These are phyloP conservation scores for Hortaea sp. DNA, from an alignment of 2,329 filamentous ascomycete species.

Conservation along the genomic window DNA sequence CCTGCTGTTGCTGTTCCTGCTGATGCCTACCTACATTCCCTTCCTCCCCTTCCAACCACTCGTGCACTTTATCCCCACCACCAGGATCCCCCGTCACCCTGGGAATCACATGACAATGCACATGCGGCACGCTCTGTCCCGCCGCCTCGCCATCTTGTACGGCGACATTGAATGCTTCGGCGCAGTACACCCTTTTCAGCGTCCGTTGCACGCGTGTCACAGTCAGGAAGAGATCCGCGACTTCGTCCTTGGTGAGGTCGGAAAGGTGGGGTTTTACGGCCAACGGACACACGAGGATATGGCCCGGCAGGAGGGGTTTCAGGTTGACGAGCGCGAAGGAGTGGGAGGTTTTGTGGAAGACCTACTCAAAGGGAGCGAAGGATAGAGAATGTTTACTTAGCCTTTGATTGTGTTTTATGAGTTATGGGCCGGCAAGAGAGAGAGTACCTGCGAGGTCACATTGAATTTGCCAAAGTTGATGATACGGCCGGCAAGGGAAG, in stretches of 20 bases:
- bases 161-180: conserved; percentile 79
- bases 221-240: conserved; percentile 77
- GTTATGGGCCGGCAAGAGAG: conserved; percentile 3
- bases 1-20: conserved; percentile 12
- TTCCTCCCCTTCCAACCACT: conserved; percentile 70
- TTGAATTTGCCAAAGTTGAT: conserved; percentile 36
- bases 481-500: conserved; percentile 29
- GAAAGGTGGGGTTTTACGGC: conserved; percentile 57
- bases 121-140: conserved; percentile 86
- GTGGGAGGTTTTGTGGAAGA: conserved; percentile 72
- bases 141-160: conserved; percentile 88
- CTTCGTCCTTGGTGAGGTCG: conserved; percentile 62
- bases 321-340: conserved; percentile 90
- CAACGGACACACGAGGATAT: conserved; percentile 80
- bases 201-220: conserved; percentile 66
- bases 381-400: background rate
- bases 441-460: conserved; percentile 33
- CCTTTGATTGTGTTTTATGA: conserved; percentile 5
- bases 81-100: conserved; percentile 50
- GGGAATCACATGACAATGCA: conserved; percentile 88
- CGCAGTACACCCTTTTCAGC: conserved; percentile 52
- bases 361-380: conserved; percentile 40
- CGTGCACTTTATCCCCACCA: conserved; percentile 68
- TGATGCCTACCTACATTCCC: conserved; percentile 70
- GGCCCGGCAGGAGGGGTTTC: conserved; percentile 85